These are phyloP conservation scores for Verticillium tricorpus DNA, from an alignment of 2,329 filamentous ascomycete genomes.

Conservation along the genomic window DNA sequence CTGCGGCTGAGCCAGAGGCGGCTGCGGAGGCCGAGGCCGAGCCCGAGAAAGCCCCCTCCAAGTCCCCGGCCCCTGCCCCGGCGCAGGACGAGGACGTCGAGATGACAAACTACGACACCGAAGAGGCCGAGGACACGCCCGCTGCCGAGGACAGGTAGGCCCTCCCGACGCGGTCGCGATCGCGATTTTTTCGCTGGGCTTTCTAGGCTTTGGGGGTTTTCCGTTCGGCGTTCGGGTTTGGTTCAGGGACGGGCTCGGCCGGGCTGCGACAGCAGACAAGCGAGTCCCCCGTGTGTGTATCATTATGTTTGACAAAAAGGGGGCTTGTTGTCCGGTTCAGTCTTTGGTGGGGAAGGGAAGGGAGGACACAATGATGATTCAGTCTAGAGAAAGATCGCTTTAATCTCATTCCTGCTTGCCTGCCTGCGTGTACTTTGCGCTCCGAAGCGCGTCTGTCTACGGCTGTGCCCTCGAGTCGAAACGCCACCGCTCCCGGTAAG, in stretches of 20 bases:
- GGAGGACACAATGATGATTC: neutral
- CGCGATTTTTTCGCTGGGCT: neutral
- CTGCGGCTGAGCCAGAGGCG: constrained; percentile 4
- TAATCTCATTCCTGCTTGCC: neutral
- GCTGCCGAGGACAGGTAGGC: neutral
- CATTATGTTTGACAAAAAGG: neutral
- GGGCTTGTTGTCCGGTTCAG: neutral
- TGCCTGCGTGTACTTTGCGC: neutral
- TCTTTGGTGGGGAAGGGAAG: neutral
- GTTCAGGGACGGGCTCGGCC: neutral
- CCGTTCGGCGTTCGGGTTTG: neutral
- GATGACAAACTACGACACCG: constrained; percentile 43
- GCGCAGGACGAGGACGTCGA: constrained; percentile 44
- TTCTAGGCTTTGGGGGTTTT: neutral
- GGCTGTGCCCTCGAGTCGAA: neutral
- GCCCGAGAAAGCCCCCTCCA: constrained; percentile 3
- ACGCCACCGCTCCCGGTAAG: neutral
- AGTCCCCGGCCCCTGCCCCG: constrained; percentile 13
- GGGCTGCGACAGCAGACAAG: neutral
- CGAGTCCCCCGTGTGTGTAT: neutral
- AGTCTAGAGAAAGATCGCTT: neutral
- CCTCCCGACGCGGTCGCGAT: neutral
- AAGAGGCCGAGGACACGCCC: constrained; percentile 20
- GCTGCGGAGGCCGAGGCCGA: constrained; percentile 3
- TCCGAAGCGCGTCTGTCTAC: neutral